These are phyloP conservation scores for Takakia lepidozioides DNA, from an alignment of 225 moss, liverwort and hornwort genomes.

Conservation along the genomic window DNA sequence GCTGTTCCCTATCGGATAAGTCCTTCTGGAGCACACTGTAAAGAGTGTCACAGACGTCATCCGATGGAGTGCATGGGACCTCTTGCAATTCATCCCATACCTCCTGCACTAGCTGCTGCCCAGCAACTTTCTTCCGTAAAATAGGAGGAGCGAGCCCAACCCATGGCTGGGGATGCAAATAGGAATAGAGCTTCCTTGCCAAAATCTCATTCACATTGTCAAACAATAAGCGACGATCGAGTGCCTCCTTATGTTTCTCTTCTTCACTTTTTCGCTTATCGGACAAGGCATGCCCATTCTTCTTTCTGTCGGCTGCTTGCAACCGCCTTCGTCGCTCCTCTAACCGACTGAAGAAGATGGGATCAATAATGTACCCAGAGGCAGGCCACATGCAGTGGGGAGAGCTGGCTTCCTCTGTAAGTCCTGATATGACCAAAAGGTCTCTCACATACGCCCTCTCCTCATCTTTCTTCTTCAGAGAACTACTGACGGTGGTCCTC, in stretches of 20 bases:
- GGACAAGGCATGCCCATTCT: neutral
- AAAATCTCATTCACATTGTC: constrained; percentile 63
- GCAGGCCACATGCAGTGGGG: constrained; percentile 1
- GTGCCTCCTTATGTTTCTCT: constrained; percentile 34
- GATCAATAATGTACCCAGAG: constrained; percentile 24
- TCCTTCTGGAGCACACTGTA: constrained; percentile 54
- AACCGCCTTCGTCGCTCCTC: constrained; percentile 15
- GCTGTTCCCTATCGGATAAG: constrained; percentile 20
- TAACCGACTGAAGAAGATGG: constrained; percentile 23
- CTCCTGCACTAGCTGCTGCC: constrained; percentile 59
- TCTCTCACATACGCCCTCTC: constrained; percentile 65
- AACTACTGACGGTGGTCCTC: neutral
- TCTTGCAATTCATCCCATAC: constrained; percentile 68
- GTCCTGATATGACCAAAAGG: constrained; percentile 52
- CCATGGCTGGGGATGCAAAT: constrained; percentile 40
- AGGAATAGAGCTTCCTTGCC: constrained; percentile 35
- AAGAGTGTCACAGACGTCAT: constrained; percentile 39
- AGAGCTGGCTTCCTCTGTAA: constrained; percentile 30
- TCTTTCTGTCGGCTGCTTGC: constrained; percentile 1
- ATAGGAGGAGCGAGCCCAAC: constrained; percentile 14
- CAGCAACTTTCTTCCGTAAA: constrained; percentile 22
- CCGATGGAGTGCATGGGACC: constrained; percentile 30
- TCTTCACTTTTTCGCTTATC: constrained; percentile 16
- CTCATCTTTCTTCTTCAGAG: constrained; percentile 40
- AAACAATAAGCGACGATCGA: constrained; percentile 44